phyloP scores from a whole-genome alignment of 169 alveolate genomes.

The Plasmodium sp. region DNA sequence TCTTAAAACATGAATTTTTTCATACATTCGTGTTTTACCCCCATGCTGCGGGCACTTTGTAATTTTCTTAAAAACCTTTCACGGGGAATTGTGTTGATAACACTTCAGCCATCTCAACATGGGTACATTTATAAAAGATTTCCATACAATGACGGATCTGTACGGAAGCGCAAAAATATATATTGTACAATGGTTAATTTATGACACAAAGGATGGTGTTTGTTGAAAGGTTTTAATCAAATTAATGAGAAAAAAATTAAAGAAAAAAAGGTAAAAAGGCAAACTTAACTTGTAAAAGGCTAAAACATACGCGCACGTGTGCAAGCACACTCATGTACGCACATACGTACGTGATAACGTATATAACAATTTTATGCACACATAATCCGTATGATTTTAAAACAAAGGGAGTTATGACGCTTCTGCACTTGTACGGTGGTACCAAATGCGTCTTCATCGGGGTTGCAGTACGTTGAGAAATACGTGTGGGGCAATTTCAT shows the following conservation, averaged over 20 bases:
- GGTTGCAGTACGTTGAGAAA: not conserved
- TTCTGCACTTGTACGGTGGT: not conserved
- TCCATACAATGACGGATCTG: no score
- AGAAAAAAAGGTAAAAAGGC: not conserved
- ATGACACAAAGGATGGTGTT: not conserved
- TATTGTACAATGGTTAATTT: not conserved
- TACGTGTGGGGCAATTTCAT: not conserved
- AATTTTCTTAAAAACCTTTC: not conserved
- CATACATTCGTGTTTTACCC: not conserved
- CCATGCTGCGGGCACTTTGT: not conserved
- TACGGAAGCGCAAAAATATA: not conserved
- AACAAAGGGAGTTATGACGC: not conserved
- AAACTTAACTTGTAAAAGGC: not conserved
- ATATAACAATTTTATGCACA: not conserved
- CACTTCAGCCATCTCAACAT: not conserved
- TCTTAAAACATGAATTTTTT: no score
- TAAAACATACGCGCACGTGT: not conserved
- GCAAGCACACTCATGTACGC: not conserved
- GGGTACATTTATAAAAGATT: no score
- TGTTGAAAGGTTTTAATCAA: not conserved
- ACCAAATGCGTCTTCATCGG: not conserved
- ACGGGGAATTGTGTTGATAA: not conserved
- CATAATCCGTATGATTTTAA: not conserved
- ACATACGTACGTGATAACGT: not conserved
- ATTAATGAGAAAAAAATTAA: not conserved